Conservation (phyloP, 2,329 filamentous ascomycete genomes). For the Fonsecaea multimorphosa region DNA sequence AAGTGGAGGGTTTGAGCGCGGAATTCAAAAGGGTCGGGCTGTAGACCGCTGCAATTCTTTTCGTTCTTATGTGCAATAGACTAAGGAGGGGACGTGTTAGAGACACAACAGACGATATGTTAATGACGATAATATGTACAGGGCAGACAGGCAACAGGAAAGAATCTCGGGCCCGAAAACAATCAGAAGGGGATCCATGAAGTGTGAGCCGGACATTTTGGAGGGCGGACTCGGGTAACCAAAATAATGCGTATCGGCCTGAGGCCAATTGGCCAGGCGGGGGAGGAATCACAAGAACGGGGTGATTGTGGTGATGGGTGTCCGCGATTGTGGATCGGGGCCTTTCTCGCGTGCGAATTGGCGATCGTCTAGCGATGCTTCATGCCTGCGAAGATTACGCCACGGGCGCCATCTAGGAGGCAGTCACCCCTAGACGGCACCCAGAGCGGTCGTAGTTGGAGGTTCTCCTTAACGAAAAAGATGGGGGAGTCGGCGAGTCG, state of each 20-base stretch:
- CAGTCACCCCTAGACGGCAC: background rate
- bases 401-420: background rate
- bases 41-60: background rate
- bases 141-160: constrained; percentile 8
- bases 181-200: constrained; percentile 1
- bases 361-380: background rate
- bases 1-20: background rate
- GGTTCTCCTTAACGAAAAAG: background rate
- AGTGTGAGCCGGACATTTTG: background rate
- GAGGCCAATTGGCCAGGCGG: background rate
- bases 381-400: constrained; percentile 1
- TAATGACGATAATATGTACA: constrained; percentile 16
- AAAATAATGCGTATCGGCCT: background rate
- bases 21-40: background rate
- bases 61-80: background rate
- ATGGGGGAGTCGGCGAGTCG: background rate
- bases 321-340: background rate
- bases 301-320: background rate
- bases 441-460: background rate
- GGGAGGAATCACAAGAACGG: background rate
- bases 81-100: constrained; percentile 1
- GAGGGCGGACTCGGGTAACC: background rate
- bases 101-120: background rate
- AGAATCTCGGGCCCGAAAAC: constrained; percentile 24
- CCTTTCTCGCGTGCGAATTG: background rate